These are phyloP conservation scores for Syncephalis plumigaleata DNA, from an alignment of 371 early-diverging fungal species.

Conservation along the genomic window DNA sequence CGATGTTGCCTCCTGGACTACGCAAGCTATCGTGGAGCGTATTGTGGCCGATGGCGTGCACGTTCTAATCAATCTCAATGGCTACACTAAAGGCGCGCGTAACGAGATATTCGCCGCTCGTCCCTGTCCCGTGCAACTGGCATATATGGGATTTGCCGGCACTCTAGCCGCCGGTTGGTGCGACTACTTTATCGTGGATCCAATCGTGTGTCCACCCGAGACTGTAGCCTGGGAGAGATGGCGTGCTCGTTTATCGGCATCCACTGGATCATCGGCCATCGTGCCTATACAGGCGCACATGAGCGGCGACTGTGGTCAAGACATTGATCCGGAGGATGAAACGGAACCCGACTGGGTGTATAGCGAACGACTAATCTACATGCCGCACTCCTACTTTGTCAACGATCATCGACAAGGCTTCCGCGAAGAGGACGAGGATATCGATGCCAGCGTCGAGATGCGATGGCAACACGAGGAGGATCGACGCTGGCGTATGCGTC, in stretches of 20 bases:
- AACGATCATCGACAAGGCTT: slow-evolving; percentile 89
- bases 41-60: slow-evolving; percentile 66
- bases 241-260: slow-evolving; percentile 4
- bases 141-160: slow-evolving; percentile 88
- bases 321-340: slow-evolving; percentile 52
- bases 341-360: slow-evolving; percentile 49
- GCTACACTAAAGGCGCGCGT: slow-evolving; percentile 85
- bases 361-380: slow-evolving; percentile 77
- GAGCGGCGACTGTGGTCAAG: slow-evolving; percentile 38
- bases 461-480: slow-evolving; percentile 65
- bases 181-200: slow-evolving; percentile 81
- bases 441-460: slow-evolving; percentile 15
- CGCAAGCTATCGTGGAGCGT: slow-evolving; percentile 58
- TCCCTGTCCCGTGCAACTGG: slow-evolving; percentile 73
- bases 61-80: slow-evolving; percentile 77
- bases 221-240: slow-evolving; percentile 55
- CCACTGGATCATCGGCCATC: too few relatives aligned
- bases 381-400: slow-evolving; percentile 85
- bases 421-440: slow-evolving; percentile 48
- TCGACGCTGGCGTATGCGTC: slow-evolving; percentile 68
- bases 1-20: slow-evolving; percentile 57
- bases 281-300: not conserved
- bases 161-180: slow-evolving; percentile 82
- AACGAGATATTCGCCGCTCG: slow-evolving; percentile 89
- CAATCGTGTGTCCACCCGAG: slow-evolving; percentile 73